Conservation (phyloP, 2,329 filamentous ascomycete species). For the Coniochaeta sp. region DNA sequence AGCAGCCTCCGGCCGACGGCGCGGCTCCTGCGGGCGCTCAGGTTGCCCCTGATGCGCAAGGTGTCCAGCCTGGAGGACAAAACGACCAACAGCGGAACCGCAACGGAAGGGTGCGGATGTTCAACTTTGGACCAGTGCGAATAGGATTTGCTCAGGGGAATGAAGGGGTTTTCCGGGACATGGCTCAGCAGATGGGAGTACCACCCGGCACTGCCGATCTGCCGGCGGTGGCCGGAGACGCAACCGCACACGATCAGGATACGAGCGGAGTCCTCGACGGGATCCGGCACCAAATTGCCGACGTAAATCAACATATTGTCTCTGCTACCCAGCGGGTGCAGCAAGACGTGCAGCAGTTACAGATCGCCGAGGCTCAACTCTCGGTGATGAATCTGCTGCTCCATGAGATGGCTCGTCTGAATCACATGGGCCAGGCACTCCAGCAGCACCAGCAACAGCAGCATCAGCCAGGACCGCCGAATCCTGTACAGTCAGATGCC, state of each 20-base stretch:
- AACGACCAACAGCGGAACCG: slow-evolving; percentile 21
- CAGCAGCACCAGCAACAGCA: slow-evolving; percentile 26
- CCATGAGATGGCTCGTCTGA: slow-evolving; percentile 59
- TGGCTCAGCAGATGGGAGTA: slow-evolving; percentile 56
- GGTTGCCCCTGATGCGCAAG: slow-evolving; percentile 17
- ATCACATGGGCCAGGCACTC: slow-evolving; percentile 25
- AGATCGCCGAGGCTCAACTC: slow-evolving; percentile 59
- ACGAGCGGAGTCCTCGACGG: slow-evolving; percentile 20
- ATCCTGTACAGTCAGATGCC: slow-evolving; percentile 13
- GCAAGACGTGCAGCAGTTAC: slow-evolving; percentile 57
- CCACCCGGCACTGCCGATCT: slow-evolving; percentile 23
- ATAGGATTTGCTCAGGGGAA: slow-evolving; percentile 70
- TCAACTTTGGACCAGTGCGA: slow-evolving; percentile 60
- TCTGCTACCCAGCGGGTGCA: slow-evolving; percentile 54
- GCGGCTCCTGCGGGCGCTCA: slow-evolving; percentile 16
- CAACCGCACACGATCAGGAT: slow-evolving; percentile 10
- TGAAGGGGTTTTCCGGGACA: slow-evolving; percentile 55
- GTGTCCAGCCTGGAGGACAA: slow-evolving; percentile 19
- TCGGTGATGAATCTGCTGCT: slow-evolving; percentile 61
- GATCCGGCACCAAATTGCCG: slow-evolving; percentile 53
- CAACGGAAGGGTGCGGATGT: slow-evolving; percentile 25
- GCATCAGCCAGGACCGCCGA: slow-evolving; percentile 13
- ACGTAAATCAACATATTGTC: slow-evolving; percentile 58
- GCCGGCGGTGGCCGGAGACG: slow-evolving; percentile 8
- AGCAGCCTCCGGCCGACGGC: slow-evolving; percentile 17